Evolutionary conservation across 345 rosid genomes (phyloP).

Genomic region (Pistacia atlantica): DNA sequence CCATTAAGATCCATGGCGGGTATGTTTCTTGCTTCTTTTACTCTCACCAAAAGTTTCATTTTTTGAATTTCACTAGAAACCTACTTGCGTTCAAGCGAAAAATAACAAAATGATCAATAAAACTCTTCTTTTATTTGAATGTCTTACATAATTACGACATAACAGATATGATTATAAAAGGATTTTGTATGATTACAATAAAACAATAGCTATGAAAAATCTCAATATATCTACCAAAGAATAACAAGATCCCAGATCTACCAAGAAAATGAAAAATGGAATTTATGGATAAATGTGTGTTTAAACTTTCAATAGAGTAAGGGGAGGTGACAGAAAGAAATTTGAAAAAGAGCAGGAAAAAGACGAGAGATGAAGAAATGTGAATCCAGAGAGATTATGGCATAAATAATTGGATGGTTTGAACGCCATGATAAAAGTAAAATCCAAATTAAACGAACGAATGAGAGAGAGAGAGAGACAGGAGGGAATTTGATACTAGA

Average conservation of each 20-base stretch:
- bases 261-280: not conserved
- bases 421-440: too few relatives aligned
- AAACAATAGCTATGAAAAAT: not conserved
- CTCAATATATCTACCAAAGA: not conserved
- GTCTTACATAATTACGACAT: not conserved
- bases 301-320: too few relatives aligned
- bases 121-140: not conserved
- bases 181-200: not conserved
- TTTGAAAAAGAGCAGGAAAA: not conserved
- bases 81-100: not conserved
- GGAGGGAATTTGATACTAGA: not conserved
- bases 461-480: not conserved
- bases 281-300: not conserved
- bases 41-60: constrained; percentile 82
- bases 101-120: not conserved
- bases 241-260: not conserved
- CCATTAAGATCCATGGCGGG: constrained; percentile 94
- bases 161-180: not conserved
- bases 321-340: not conserved
- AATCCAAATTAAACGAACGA: too few relatives aligned
- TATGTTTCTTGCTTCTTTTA: constrained; percentile 79
- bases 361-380: not conserved
- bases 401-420: too few relatives aligned
- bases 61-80: not conserved
- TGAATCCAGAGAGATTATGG: not conserved